Conservation (phyloP, 257 asterid species). For the Solanum tarapatanum region DNA sequence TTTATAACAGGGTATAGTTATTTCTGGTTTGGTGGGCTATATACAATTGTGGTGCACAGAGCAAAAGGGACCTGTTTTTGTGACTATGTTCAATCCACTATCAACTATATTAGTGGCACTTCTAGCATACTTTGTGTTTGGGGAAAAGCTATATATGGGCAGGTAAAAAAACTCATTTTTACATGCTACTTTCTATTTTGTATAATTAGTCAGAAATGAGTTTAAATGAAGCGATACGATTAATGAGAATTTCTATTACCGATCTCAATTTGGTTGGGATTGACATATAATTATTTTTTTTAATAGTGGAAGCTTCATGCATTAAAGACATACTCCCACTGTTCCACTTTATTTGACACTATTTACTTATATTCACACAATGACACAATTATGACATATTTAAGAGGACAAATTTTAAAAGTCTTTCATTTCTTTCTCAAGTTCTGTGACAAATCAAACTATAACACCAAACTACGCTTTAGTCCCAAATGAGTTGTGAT, state of each 20-base stretch:
- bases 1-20: conserved; percentile 45
- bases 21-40: conserved; percentile 46
- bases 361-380: neutral
- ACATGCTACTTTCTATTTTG: neutral
- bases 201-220: neutral
- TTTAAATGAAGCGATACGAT: neutral
- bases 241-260: fast-evolving
- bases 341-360: neutral
- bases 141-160: conserved; percentile 54
- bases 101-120: conserved; percentile 48
- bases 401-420: neutral
- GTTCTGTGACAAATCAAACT: neutral
- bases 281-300: neutral
- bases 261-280: neutral
- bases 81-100: conserved; percentile 70
- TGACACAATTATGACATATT: neutral
- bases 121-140: conserved; percentile 49
- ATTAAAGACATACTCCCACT: neutral
- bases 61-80: conserved; percentile 68
- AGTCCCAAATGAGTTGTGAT: neutral
- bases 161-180: conserved; percentile 25
- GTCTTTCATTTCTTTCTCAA: neutral
- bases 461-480: neutral
- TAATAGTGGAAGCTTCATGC: neutral
- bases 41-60: conserved; percentile 64